A percentile compares a stretch with the other conserved stretches of the same genome.
phyloP scores from a whole-genome alignment of 306 rosid species.

The Trichosanthes cucumerina region DNA sequence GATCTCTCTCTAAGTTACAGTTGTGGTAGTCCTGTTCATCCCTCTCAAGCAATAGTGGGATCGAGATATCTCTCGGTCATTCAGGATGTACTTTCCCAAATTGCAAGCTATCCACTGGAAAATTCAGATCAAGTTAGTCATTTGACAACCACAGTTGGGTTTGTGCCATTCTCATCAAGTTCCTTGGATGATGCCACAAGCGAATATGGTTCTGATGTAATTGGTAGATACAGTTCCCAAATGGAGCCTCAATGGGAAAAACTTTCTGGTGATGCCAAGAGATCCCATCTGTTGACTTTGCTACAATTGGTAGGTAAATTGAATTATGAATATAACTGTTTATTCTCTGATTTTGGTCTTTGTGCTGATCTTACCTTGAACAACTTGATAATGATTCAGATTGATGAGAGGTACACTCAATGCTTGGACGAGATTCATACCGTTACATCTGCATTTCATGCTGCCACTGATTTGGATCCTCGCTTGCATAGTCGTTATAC shows the following conservation, averaged over 20 bases:
- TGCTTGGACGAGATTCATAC: slow-evolving; percentile 81
- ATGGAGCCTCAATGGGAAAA: slow-evolving; percentile 26
- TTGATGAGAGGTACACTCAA: slow-evolving; percentile 63
- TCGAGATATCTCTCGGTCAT: slow-evolving; percentile 60
- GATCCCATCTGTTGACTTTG: slow-evolving; percentile 55
- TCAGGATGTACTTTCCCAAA: slow-evolving; percentile 69
- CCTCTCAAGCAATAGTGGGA: slow-evolving; percentile 40
- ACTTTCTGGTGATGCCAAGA: slow-evolving; percentile 40
- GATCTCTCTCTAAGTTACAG: not conserved
- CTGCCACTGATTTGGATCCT: slow-evolving; percentile 73
- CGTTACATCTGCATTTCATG: slow-evolving; percentile 70
- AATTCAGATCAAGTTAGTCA: slow-evolving; percentile 26
- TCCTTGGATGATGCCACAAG: slow-evolving; percentile 4
- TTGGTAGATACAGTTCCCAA: slow-evolving; percentile 20
- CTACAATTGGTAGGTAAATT: slow-evolving; percentile 50
- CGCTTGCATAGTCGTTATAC: slow-evolving; percentile 62
- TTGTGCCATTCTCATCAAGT: not conserved
- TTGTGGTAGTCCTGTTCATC: slow-evolving; percentile 15
- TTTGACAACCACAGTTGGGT: slow-evolving; percentile 15
- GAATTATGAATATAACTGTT: not conserved
- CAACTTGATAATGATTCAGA: slow-evolving; percentile 24
- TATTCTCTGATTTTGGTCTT: not conserved
- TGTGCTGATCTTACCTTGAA: not conserved
- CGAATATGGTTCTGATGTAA: slow-evolving; percentile 9
- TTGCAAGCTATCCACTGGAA: slow-evolving; percentile 55